phyloP scores from a whole-genome alignment of 2,329 filamentous ascomycete genomes.

The Sordariomycetes sp. region DNA sequence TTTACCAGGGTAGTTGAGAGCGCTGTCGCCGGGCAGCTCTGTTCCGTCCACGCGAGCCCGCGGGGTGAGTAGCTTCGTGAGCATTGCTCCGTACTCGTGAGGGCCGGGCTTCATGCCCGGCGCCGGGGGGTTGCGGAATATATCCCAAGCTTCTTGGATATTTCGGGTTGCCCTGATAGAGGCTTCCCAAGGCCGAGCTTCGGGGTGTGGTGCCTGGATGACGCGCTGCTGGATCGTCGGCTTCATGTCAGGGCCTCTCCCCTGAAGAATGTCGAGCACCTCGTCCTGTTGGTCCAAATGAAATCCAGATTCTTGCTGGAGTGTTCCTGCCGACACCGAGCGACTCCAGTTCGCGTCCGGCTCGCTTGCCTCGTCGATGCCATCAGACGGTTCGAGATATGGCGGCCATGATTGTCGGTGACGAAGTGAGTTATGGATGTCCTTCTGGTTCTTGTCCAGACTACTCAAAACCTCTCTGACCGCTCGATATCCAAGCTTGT shows the following conservation, averaged over 20 bases:
- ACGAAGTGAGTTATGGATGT: constrained; percentile 37
- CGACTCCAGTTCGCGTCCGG: constrained; percentile 44
- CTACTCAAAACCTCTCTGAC: constrained; percentile 45
- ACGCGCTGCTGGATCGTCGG: constrained; percentile 46
- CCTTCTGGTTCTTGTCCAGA: constrained; percentile 40
- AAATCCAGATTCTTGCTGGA: constrained; percentile 50
- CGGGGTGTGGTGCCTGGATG: constrained; percentile 8
- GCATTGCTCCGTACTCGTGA: constrained; percentile 50
- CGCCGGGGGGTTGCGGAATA: constrained; percentile 29
- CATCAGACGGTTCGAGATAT: constrained; percentile 46
- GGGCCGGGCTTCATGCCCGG: constrained; percentile 22
- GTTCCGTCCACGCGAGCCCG: constrained; percentile 14
- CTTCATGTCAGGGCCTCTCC: constrained; percentile 35
- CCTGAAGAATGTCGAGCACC: constrained; percentile 42
- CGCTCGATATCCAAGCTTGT: constrained; percentile 40
- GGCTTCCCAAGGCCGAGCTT: constrained; percentile 39
- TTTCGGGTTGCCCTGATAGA: constrained; percentile 51
- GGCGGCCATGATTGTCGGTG: constrained; percentile 50
- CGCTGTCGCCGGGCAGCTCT: constrained; percentile 49
- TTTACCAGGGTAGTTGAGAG: constrained; percentile 32
- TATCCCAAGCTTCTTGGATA: constrained; percentile 50
- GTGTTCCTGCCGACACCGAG: constrained; percentile 39
- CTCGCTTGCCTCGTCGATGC: constrained; percentile 45
- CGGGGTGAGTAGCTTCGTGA: constrained; percentile 40
- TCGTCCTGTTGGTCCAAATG: constrained; percentile 33